Evolutionary conservation across 306 rosid species (phyloP).

Genomic region (Vigna hirtella): DNA sequence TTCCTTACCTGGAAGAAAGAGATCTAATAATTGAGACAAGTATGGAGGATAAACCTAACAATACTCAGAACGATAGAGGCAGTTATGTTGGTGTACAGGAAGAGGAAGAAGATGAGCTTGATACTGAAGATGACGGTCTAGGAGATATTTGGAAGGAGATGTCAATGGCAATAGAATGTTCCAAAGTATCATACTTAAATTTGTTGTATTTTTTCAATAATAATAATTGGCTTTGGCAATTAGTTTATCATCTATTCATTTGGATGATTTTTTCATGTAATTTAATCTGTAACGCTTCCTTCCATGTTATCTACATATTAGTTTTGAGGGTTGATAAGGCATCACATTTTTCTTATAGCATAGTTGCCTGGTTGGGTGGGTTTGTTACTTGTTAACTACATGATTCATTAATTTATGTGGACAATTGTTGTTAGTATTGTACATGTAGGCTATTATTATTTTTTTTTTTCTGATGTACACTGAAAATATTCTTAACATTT

Average conservation of each 20-base stretch:
- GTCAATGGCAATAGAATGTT: constrained; percentile 78
- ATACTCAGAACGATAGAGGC: constrained; percentile 56
- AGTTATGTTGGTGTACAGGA: constrained; percentile 72
- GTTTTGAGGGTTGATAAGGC: neutral
- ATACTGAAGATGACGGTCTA: constrained; percentile 66
- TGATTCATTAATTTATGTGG: constrained; percentile 22
- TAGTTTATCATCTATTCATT: constrained; percentile 17
- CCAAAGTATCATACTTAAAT: constrained; percentile 62
- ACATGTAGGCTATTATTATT: neutral
- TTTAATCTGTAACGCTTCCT: constrained; percentile 22
- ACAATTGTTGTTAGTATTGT: constrained; percentile 1
- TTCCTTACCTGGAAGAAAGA: constrained; percentile 40
- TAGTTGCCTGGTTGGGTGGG: constrained; percentile 18
- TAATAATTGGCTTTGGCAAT: constrained; percentile 9
- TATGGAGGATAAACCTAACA: constrained; percentile 36
- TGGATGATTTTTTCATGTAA: neutral
- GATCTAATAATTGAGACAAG: constrained; percentile 37
- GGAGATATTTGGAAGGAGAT: constrained; percentile 88
- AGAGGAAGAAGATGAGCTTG: constrained; percentile 49
- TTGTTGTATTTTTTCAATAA: constrained; percentile 28
- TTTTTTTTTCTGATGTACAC: neutral
- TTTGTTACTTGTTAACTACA: constrained; percentile 1
- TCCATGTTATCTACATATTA: neutral
- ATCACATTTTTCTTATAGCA: constrained; percentile 12
- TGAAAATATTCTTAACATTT: constrained; percentile 6